These are phyloP conservation scores for Globisporangium canariense DNA, from an alignment of 352 stramenopile species.

Conservation along the genomic window DNA sequence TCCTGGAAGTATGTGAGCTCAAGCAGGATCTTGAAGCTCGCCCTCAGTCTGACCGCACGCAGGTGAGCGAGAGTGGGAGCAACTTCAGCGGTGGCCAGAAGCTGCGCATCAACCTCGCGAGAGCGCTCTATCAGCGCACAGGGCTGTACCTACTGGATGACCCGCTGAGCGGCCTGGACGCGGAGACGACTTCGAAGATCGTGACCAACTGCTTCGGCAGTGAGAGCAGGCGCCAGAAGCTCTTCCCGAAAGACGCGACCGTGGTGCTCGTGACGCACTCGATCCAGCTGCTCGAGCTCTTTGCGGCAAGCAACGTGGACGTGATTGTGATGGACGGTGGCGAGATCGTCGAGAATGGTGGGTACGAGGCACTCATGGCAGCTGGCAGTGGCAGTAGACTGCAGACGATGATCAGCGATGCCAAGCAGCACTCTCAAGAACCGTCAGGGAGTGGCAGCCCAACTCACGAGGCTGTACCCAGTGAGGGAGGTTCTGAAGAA, in stretches of 20 bases:
- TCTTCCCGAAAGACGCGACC: constrained; percentile 46
- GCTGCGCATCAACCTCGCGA: constrained; percentile 79
- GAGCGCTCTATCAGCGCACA: constrained; percentile 68
- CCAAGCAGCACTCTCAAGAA: background rate
- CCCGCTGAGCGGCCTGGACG: constrained; percentile 78
- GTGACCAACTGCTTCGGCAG: constrained; percentile 43
- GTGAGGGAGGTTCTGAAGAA: background rate
- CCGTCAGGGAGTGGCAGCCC: background rate
- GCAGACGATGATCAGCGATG: constrained; percentile 21
- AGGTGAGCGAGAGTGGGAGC: constrained; percentile 67
- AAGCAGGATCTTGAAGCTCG: constrained; percentile 55
- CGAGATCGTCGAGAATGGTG: constrained; percentile 40
- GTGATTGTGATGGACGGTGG: constrained; percentile 65
- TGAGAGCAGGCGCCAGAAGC: constrained; percentile 19
- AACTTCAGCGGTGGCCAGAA: constrained; percentile 88
- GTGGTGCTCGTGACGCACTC: constrained; percentile 81
- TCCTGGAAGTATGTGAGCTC: constrained; percentile 72
- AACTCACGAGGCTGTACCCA: background rate
- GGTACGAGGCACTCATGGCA: constrained; percentile 25
- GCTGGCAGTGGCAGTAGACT: constrained; percentile 25
- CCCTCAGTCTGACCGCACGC: constrained; percentile 37
- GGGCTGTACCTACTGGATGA: constrained; percentile 88
- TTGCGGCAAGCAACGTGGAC: constrained; percentile 32
- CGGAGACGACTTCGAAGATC: constrained; percentile 47
- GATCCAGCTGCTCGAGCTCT: constrained; percentile 57